Conservation (phyloP, 768 basidiomycete species). For the Fomitopsis serialis region DNA sequence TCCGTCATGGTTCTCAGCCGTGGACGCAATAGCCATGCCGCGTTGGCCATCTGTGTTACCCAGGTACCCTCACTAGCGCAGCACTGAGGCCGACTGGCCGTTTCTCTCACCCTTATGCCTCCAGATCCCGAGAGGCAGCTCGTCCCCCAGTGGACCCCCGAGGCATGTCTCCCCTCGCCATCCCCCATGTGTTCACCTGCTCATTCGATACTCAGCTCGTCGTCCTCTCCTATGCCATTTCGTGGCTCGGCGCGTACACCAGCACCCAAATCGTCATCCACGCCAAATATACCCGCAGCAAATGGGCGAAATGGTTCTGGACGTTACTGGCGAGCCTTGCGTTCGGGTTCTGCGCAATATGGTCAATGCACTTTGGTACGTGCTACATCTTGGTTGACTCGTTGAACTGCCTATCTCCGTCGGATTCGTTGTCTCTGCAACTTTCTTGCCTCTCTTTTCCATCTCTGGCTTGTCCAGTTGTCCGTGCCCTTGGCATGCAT, state of each 20-base stretch:
- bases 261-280: slow-evolving; percentile 26
- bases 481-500: too few species aligned
- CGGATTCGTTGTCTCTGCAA: not conserved
- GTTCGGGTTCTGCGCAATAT: slow-evolving; percentile 24
- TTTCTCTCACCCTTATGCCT: not conserved
- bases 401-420: not conserved
- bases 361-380: slow-evolving; percentile 27
- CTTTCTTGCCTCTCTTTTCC: not conserved
- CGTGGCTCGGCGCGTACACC: slow-evolving; percentile 26
- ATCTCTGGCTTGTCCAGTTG: too few species aligned
- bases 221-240: slow-evolving; percentile 22
- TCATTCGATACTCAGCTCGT: slow-evolving; percentile 15
- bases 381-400: not conserved
- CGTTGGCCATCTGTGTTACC: too few species aligned
- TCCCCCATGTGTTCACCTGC: not conserved
- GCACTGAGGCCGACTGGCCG: not conserved
- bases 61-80: not conserved
- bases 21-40: too few species aligned
- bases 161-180: slow-evolving; percentile 9
- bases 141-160: slow-evolving; percentile 20
- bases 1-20: too few species aligned
- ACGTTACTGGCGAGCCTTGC: slow-evolving; percentile 21
- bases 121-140: slow-evolving; percentile 15
- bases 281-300: slow-evolving; percentile 21
- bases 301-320: slow-evolving; percentile 19